phyloP scores from a whole-genome alignment of 225 moss, liverwort and hornwort species.

The Takakia lepidozioides region DNA sequence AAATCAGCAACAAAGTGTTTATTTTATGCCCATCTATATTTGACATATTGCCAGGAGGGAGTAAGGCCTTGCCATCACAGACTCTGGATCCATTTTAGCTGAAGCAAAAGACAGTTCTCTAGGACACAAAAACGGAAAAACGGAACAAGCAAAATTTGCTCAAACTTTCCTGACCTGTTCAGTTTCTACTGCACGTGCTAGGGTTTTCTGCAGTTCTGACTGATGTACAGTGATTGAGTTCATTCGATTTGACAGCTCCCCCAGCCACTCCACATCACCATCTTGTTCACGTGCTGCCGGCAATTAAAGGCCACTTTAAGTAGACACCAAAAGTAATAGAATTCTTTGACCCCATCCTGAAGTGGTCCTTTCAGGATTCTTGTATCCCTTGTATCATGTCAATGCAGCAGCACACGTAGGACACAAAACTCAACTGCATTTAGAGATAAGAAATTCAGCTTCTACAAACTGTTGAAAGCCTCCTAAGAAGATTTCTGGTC shows the following conservation, averaged over 20 bases:
- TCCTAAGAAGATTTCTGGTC: too few species aligned
- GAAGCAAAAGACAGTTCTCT: not conserved
- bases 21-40: not conserved
- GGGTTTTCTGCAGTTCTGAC: slow-evolving; percentile 22
- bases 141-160: not conserved
- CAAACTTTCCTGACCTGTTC: slow-evolving; percentile 22
- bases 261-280: slow-evolving; percentile 47
- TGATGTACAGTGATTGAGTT: slow-evolving; percentile 28
- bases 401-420: too few species aligned
- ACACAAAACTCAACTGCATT: too few species aligned
- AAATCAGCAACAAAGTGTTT: not conserved
- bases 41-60: not conserved
- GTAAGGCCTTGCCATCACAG: too few species aligned
- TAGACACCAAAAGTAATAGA: too few species aligned
- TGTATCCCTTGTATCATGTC: too few species aligned
- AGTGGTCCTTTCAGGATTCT: too few species aligned
- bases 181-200: slow-evolving; percentile 18
- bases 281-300: slow-evolving; percentile 39
- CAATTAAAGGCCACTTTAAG: too few species aligned
- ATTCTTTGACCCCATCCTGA: too few species aligned
- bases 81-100: not conserved
- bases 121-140: not conserved
- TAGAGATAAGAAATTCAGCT: too few species aligned
- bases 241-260: slow-evolving; percentile 35
- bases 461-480: too few species aligned